These are phyloP conservation scores for Penicillium canescens DNA, from an alignment of 495 filamentous ascomycete species.

Conservation along the genomic window DNA sequence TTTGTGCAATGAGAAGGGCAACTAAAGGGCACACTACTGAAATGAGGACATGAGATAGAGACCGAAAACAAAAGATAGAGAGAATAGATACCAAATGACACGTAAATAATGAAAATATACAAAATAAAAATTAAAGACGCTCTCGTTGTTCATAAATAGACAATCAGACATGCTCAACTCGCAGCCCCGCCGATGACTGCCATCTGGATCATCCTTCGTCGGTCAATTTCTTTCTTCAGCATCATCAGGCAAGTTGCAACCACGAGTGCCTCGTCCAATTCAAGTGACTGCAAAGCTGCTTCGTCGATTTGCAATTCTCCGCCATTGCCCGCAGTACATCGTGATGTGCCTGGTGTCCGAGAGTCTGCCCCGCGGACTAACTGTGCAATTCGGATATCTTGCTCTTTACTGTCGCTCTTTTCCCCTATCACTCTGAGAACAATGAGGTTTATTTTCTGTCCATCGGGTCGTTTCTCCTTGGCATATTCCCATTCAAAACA, in stretches of 20 bases:
- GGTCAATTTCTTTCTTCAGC: slow-evolving; percentile 61
- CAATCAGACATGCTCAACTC: neutral
- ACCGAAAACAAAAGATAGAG: slow-evolving; percentile 3
- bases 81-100: slow-evolving; percentile 4
- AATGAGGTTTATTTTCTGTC: slow-evolving; percentile 32
- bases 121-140: neutral
- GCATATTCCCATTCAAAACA: slow-evolving; percentile 53
- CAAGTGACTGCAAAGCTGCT: slow-evolving; percentile 14
- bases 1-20: too few species aligned
- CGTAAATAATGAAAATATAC: neutral
- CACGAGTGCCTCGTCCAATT: slow-evolving; percentile 42
- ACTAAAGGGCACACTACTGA: too few species aligned
- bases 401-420: neutral
- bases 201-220: slow-evolving; percentile 46
- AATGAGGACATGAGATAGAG: neutral
- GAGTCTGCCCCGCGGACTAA: slow-evolving; percentile 43
- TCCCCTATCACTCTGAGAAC: slow-evolving; percentile 27
- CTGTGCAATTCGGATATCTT: slow-evolving; percentile 34
- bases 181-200: slow-evolving; percentile 35
- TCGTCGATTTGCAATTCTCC: slow-evolving; percentile 48
- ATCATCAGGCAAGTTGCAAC: slow-evolving; percentile 54
- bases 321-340: slow-evolving; percentile 51
- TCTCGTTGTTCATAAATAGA: neutral
- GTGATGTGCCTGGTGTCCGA: slow-evolving; percentile 41
- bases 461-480: slow-evolving; percentile 29